Evolutionary conservation across 164 flowering plant genomes (phyloP), one percentile per base, ranked within the genome.

Genomic region (Kingdonia uniflora): DNA sequence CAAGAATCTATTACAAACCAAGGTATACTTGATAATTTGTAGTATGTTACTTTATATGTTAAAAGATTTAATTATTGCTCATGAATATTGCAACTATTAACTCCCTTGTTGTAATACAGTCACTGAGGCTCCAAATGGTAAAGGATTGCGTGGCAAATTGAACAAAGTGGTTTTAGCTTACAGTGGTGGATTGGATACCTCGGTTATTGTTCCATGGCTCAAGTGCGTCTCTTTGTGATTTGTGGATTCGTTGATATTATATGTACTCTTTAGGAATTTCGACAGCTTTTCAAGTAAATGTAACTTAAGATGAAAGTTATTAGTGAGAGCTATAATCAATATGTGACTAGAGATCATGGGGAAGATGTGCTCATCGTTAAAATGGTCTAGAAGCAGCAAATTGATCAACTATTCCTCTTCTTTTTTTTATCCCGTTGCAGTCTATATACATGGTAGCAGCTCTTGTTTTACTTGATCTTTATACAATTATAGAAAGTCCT

Each of bases 161-260:
- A 84, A 87, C 52, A 91, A 87, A 69, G 98, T 91, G 23, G 96
- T 91, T 57, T 71, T 91, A 25, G 98, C 98, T 4, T 87, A 91
- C 23, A 91, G 98, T 64, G 98, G 98, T 60, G 98, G 98, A 62
- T 68, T 92, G 53, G 98, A 92, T 67, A 92, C 98, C 38, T 92
- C 98, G 49, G 96, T 92, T 20, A 85, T 92, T 70, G 96, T 92
- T 33, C 98, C 98, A 53, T 92, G 98, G 98, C 72, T 87, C 22
- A 80, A 88, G 95, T 87, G 74, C 22, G 42, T 44, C 14, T 57
- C 25, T 43, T 46, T n/a, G 14, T 55, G 15, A n/a, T 48, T 15
- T 62, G 14, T 29, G 23, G 22, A 20, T 60, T 29, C 2, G 11
- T 0, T 16, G 13, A 11, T 25, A 16, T 7, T 16, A 25, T 4